Base-by-base conservation (phyloP, 139 green algal genomes). In the Ulvella scutata region DNA sequence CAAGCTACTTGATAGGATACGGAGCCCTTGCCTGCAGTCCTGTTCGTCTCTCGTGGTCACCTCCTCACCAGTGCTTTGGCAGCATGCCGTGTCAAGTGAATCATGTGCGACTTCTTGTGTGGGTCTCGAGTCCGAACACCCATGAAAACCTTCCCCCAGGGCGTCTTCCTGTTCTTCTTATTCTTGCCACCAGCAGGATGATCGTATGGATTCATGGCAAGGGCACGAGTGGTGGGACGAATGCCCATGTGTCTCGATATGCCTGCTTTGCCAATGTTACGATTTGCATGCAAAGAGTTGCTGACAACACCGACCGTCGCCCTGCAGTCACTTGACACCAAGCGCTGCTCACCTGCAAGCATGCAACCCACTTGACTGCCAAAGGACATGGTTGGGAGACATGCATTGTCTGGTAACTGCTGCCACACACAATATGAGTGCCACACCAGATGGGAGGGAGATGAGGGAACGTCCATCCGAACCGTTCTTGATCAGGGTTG, bases 171-270 rank as follows among this genome's bases (percentile, higher is more conserved):
- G 77, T 91, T 92, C 17, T 78, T 88, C 82, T 91, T 93, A 44
- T 86, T 89, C 44, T 83, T 82, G 34, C 92, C 85, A 26, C 91
- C 92, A 33, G 90, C 92, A 4, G 94, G 94, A 79, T 98, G 94
- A 74, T 98, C 94, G 35, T 97, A 85, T 3, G 89, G 84, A 78
- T 98, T 98, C 92, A 97, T 98, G 36, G 93, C 92, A 40, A 96
- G 84, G 75, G 93, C 94, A 3, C 17, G 31, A 67, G n/a, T 29
- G 26, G 59, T 80, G 6, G 87, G 81, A 74, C 87, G 78, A 38
- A 82, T 62, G 40, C 88, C 88, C 4, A 77, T 40, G 83, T 86
- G 89, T 10, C 87, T 82, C 33, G 72, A 81, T n/a, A 81, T 84
- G 3, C 91, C 91, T 10, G 89, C 91, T 76, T 95, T 96, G 35